Evolutionary conservation across 441 rosid species (phyloP), one percentile per base, ranked within the genome.

Genomic region (Metrosideros polymorpha): DNA sequence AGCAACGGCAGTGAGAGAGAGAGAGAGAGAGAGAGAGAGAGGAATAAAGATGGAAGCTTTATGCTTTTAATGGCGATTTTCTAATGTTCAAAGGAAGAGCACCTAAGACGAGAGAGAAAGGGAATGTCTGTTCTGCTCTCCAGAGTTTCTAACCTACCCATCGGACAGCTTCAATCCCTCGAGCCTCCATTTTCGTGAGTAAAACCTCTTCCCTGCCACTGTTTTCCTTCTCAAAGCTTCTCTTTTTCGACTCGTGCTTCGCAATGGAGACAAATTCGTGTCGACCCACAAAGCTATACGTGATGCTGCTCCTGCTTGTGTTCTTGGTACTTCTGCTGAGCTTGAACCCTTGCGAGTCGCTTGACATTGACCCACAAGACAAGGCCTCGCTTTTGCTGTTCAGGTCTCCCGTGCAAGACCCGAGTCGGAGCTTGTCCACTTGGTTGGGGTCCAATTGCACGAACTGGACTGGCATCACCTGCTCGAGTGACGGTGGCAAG

Each of bases 361-460:
- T 85, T 47, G 92, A 89, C 75, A 88, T 97, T 47, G 89, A 92
- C 90, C 93, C 90, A 49, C 85, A 86, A 29, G 99, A 96, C 30
- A 95, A 91, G 92, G 91, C 91, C n/a, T 91, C 98, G 2, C 89
- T 96, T 53, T 83, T 92, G 85, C 84, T 91, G 59, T 92, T 97
- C 88, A 92, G 91, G 85, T 91, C 92, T 24, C 85, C 87, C 77
- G 84, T 95, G 86, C 94, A 89, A 57, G 97, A 93, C 92, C 94
- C 91, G 1, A 89, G 84, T 87, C 95, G 83, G 85, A 92, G 86
- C 82, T 89, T 96, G 86, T 88, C 93, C 27, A 83, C 92, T 59
- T 96, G 99, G 99, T 85, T 87, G 51, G 97, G 94, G 76, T 91
- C 98, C 47, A 86, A 89, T 87, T 97, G 98, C 82, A 92, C 92